These are phyloP conservation scores for Gloeophyllum trabeum DNA, from an alignment of 768 basidiomycete species.

Conservation along the genomic window DNA sequence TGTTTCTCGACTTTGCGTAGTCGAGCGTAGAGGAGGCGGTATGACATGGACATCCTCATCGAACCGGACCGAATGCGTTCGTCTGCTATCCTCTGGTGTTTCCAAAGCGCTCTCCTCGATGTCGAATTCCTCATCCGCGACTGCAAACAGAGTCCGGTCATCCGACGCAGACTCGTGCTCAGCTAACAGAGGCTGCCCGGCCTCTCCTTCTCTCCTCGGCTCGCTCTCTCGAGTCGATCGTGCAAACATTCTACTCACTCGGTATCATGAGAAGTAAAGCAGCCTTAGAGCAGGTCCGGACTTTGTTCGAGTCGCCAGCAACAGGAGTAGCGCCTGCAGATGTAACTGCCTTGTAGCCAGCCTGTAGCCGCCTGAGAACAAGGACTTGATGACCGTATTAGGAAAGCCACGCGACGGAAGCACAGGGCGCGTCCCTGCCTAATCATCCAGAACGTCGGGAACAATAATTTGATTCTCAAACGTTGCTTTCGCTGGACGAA, in stretches of 20 bases:
- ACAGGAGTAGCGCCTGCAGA: conserved; percentile 2
- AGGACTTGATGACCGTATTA: too few species aligned
- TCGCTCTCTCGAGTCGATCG: neutral
- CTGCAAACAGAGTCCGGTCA: neutral
- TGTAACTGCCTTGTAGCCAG: neutral
- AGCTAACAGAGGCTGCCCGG: neutral
- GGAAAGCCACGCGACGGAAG: neutral
- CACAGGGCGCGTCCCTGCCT: neutral
- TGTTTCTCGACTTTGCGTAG: conserved; percentile 65
- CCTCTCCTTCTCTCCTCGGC: neutral
- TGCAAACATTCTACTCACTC: neutral
- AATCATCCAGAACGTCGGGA: neutral
- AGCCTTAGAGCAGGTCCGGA: conserved; percentile 1
- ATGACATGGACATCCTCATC: conserved; percentile 54
- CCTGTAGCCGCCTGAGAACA: too few species aligned
- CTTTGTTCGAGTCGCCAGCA: neutral
- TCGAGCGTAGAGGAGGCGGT: conserved; percentile 60
- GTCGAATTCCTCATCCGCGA: conserved; percentile 20
- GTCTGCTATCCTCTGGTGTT: neutral
- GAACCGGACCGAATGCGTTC: conserved; percentile 35
- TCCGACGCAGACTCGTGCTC: neutral
- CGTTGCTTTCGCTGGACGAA: too few species aligned
- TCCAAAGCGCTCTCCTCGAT: too few species aligned
- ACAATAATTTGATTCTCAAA: too few species aligned
- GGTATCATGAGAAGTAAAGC: neutral